A percentile compares a stretch with the other conserved stretches of the same genome.
Conservation (phyloP, 192 early-diverging fungal genomes). For the Backusella liffmaniae region DNA sequence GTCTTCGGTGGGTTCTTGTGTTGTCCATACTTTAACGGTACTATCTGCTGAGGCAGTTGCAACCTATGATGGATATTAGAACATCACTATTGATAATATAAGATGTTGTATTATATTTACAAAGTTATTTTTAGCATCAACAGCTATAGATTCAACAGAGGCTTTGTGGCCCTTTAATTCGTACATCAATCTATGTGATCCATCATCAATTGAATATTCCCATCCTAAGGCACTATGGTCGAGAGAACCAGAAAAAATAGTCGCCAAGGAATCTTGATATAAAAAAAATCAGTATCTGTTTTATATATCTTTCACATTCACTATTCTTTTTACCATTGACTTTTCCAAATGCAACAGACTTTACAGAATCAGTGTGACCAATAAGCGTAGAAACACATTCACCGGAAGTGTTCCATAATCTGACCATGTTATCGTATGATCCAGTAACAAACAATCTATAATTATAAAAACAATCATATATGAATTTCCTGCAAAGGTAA, state of each 20-base stretch:
- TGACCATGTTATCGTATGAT: constrained; percentile 81
- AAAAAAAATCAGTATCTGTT: neutral
- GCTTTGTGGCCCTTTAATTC: constrained; percentile 80
- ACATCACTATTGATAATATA: neutral
- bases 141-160: constrained; percentile 72
- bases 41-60: constrained; percentile 77
- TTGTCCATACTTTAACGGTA: constrained; percentile 79
- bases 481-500: neutral
- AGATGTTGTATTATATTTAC: constrained; percentile 13
- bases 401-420: constrained; percentile 80
- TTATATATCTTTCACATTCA: neutral
- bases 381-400: constrained; percentile 63
- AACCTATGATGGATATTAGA: constrained; percentile 38
- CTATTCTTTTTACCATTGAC: constrained; percentile 42
- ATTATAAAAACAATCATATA: no score
- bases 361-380: constrained; percentile 73
- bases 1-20: constrained; percentile 46
- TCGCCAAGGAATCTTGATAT: constrained; percentile 41
- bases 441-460: constrained; percentile 66
- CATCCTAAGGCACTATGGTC: constrained; percentile 70
- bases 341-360: constrained; percentile 70
- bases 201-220: constrained; percentile 48
- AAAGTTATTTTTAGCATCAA: constrained; percentile 51
- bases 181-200: constrained; percentile 54
- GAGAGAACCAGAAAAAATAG: constrained; percentile 57